Evolutionary conservation across 1,284 basidiomycete genomes (phyloP), one percentile per base, ranked within the genome.

Genomic region (Mycena sp.): DNA sequence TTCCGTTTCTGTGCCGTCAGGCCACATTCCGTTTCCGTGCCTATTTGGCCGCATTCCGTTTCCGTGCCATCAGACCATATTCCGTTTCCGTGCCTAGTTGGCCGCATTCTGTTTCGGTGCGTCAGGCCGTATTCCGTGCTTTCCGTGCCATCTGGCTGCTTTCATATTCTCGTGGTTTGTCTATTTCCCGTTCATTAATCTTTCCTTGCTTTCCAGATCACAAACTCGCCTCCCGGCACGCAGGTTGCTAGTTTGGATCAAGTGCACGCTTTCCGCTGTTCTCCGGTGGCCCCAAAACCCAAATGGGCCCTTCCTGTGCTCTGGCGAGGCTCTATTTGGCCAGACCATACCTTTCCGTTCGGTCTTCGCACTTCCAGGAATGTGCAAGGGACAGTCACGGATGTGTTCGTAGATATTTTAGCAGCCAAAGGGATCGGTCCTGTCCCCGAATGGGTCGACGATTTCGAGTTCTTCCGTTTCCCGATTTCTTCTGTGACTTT

Each of bases 241-340:
- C 58, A 75, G 28, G 73, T 71, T 17, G 72, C 74, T 16, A 71
- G 72, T 1, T 67, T 76, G 26, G 72, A 77, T 40, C 71, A 77
- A 6, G 72, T 75, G 23, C 65, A 73, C 10, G 73, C 76, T 14
- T 76, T 74, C 61, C 51, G 74, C 4, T 66, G 69, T 16, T 68
- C 71, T 23, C 74, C 74, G 0, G 71, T 76, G 3, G 51, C 30
- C 9, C 73, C 72, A 0, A 53, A 50, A 3, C 71, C 72, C 35
- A 70, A 71, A 45, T 58, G 50, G 2, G 68, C 67, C 21, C 69
- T 74, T n/a, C 63, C 73, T 1, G 62, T 76, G 0, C 16, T 53
- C 1, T 72, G 70, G 67, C 45, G 70, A 1, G 65, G 64, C 2
- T 21, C 60, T 1, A 69, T 67, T 40, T 70, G 73, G 2, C 63